These are phyloP conservation scores for Hysterangium stoloniferum DNA, from an alignment of 768 basidiomycete species.

Conservation along the genomic window DNA sequence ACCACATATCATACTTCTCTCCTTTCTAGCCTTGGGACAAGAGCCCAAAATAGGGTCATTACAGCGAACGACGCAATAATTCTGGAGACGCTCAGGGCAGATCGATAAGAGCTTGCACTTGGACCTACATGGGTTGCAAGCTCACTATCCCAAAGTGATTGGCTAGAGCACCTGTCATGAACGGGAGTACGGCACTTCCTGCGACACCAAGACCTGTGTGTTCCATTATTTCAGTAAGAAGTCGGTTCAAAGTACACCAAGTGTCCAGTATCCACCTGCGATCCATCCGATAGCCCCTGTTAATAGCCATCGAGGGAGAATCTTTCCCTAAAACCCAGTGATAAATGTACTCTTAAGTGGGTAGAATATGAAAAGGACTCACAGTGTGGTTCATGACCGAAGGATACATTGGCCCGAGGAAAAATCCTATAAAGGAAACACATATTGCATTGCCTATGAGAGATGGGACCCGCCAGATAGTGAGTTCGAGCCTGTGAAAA, in stretches of 20 bases:
- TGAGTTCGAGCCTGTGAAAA: conserved; percentile 37
- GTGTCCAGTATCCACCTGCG: conserved; percentile 19
- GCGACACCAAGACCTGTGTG: conserved; percentile 41
- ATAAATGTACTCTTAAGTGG: not conserved
- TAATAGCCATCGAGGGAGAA: conserved; percentile 66
- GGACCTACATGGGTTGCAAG: conserved; percentile 53
- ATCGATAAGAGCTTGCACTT: not conserved
- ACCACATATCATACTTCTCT: too few relatives aligned
- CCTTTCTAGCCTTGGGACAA: conserved; percentile 44
- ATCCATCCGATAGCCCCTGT: conserved; percentile 41
- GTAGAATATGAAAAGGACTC: conserved; percentile 19
- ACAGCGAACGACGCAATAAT: conserved; percentile 54
- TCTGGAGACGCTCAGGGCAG: conserved; percentile 22
- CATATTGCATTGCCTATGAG: conserved; percentile 47
- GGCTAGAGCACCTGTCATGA: conserved; percentile 64
- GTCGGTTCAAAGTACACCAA: not conserved
- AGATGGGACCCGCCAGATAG: conserved; percentile 50
- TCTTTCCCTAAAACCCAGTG: conserved; percentile 11
- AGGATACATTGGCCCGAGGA: conserved; percentile 46
- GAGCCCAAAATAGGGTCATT: conserved; percentile 48
- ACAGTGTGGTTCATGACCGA: conserved; percentile 63
- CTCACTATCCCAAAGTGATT: conserved; percentile 51
- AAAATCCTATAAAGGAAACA: conserved; percentile 45
- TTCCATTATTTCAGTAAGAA: not conserved
- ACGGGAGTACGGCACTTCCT: conserved; percentile 64